Percentiles rank a stretch among this genome's conserved stretches.
phyloP scores from a whole-genome alignment of 306 rosid species.

The Potentilla sterilis region DNA sequence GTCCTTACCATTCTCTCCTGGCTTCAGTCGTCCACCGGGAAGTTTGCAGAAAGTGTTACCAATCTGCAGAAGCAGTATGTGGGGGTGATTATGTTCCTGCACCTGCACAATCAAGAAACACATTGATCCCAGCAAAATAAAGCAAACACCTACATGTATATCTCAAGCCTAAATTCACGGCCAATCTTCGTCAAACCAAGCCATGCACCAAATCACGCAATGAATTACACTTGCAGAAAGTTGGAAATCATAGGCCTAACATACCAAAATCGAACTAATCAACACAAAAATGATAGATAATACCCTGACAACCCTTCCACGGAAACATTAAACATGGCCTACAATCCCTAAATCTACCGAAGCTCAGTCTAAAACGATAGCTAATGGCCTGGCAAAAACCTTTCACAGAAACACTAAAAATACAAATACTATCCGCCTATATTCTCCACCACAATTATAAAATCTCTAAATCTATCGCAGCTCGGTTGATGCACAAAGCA shows the following conservation, averaged over 20 bases:
- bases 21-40: slow-evolving; percentile 98
- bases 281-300: background rate
- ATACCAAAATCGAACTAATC: background rate
- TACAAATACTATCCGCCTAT: too few species aligned
- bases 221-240: background rate
- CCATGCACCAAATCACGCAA: background rate
- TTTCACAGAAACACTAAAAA: too few species aligned
- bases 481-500: too few species aligned
- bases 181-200: background rate
- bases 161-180: slow-evolving; percentile 3
- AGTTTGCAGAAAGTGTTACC: slow-evolving; percentile 99
- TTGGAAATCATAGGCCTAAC: background rate
- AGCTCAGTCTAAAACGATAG: too few species aligned
- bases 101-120: slow-evolving; percentile 51
- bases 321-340: too few species aligned
- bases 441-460: too few species aligned
- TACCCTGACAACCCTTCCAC: background rate
- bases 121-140: slow-evolving; percentile 18
- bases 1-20: slow-evolving; percentile 90
- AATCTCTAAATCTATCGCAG: too few species aligned
- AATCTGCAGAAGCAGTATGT: slow-evolving; percentile 93
- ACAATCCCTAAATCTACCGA: too few species aligned
- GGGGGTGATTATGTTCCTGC: slow-evolving; percentile 99
- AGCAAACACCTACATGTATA: background rate
- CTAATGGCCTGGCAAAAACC: too few species aligned